Percentiles rank a stretch among this genome's conserved stretches.
Evolutionary conservation across 2,329 filamentous ascomycete genomes (phyloP).

Genomic region (Mariannaea elegans): DNA sequence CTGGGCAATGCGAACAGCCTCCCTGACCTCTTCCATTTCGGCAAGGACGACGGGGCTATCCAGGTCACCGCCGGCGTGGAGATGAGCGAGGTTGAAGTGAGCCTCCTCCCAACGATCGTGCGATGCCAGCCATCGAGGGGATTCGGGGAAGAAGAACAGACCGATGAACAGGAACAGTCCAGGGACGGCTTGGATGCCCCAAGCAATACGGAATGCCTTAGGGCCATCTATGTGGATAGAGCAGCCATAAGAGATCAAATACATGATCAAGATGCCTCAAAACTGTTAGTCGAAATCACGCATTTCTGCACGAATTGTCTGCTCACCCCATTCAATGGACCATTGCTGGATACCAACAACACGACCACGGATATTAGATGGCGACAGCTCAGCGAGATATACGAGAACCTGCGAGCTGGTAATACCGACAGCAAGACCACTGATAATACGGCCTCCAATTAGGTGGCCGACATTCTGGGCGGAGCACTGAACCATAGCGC

Average conservation of each 20-base stretch:
- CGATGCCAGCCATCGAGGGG: slow-evolving; percentile 70
- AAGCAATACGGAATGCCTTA: slow-evolving; percentile 69
- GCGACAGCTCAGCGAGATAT: slow-evolving; percentile 73
- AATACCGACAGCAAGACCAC: slow-evolving; percentile 72
- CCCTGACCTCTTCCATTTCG: slow-evolving; percentile 63
- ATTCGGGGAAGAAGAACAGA: slow-evolving; percentile 68
- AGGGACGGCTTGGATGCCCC: slow-evolving; percentile 71
- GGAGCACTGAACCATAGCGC: slow-evolving; percentile 67
- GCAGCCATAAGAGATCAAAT: slow-evolving; percentile 72
- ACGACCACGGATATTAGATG: slow-evolving; percentile 64
- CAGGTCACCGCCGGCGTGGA: slow-evolving; percentile 65
- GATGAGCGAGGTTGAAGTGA: slow-evolving; percentile 60
- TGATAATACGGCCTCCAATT: slow-evolving; percentile 66
- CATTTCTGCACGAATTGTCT: accelerated
- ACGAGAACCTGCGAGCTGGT: slow-evolving; percentile 74
- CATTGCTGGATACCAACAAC: slow-evolving; percentile 78
- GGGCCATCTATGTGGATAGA: slow-evolving; percentile 61
- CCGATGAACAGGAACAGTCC: slow-evolving; percentile 65
- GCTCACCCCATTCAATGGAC: slow-evolving; percentile 69
- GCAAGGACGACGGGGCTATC: slow-evolving; percentile 64
- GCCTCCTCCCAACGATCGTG: slow-evolving; percentile 68
- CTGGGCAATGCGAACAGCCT: slow-evolving; percentile 49
- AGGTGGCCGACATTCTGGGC: slow-evolving; percentile 65
- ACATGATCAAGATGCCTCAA: slow-evolving; percentile 74
- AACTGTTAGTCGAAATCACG: not conserved